phyloP scores from a whole-genome alignment of 306 rosid genomes.

The Pyrus bretschneideri region DNA sequence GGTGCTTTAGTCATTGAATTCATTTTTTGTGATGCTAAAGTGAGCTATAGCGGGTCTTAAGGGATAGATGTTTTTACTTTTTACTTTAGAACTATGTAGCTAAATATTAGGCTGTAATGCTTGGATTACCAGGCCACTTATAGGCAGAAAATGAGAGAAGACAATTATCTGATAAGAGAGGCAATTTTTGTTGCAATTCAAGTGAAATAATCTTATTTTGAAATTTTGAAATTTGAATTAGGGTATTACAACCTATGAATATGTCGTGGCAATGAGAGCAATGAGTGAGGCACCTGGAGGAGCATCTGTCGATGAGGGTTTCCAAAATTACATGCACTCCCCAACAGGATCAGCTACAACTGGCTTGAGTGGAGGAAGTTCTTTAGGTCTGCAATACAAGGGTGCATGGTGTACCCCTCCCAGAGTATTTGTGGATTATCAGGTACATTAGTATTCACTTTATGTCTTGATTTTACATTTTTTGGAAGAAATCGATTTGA shows the following conservation, averaged over 20 bases:
- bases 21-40: constrained; percentile 15
- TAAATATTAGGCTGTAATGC: constrained; percentile 1
- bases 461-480: neutral
- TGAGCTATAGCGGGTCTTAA: constrained; percentile 5
- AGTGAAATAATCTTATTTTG: constrained; percentile 8
- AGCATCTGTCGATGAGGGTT: constrained; percentile 59
- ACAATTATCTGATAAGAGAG: neutral
- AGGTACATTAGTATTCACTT: constrained; percentile 45
- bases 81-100: neutral
- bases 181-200: neutral
- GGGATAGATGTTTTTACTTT: constrained; percentile 12
- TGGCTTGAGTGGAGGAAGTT: constrained; percentile 97
- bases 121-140: neutral
- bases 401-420: constrained; percentile 99
- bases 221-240: constrained; percentile 29
- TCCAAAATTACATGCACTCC: constrained; percentile 60
- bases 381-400: constrained; percentile 81
- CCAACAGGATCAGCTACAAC: constrained; percentile 92
- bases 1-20: constrained; percentile 25
- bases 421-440: constrained; percentile 88
- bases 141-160: neutral
- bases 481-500: neutral
- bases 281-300: constrained; percentile 78
- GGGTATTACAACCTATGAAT: constrained; percentile 97
- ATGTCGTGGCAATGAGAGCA: constrained; percentile 96